Percentiles rank a stretch among this genome's conserved stretches.
Conservation (phyloP, 257 asterid genomes). For the Linaria vulgaris region DNA sequence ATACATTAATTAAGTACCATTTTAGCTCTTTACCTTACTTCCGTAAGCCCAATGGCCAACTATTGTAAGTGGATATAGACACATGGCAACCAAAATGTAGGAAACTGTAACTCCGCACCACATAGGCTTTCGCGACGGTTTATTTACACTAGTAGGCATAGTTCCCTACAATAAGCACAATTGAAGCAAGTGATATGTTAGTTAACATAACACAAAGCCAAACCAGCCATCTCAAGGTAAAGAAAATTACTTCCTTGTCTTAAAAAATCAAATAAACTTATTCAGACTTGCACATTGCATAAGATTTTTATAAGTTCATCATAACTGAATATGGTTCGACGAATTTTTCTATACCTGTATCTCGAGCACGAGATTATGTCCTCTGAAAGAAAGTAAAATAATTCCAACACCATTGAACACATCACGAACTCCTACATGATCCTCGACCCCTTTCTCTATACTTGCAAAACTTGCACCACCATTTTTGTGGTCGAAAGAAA, state of each 20-base stretch:
- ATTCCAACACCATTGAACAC: conserved; percentile 46
- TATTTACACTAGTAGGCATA: conserved; percentile 34
- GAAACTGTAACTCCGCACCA: conserved; percentile 60
- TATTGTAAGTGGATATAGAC: conserved; percentile 55
- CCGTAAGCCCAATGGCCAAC: conserved; percentile 67
- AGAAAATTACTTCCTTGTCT: background rate
- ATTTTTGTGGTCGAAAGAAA: conserved; percentile 38
- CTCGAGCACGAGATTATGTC: conserved; percentile 74
- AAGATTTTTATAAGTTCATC: too few species aligned
- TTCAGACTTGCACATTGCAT: too few species aligned
- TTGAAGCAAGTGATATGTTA: background rate
- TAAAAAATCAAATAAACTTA: background rate
- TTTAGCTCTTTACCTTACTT: too few species aligned
- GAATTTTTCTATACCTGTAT: conserved; percentile 49
- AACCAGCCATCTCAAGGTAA: too few species aligned
- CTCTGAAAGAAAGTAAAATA: conserved; percentile 56
- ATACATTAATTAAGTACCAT: too few species aligned
- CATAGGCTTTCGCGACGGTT: conserved; percentile 45
- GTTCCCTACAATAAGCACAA: conserved; percentile 55
- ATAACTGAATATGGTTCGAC: too few species aligned
- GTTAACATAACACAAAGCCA: too few species aligned
- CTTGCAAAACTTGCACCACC: conserved; percentile 10
- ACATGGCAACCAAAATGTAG: conserved; percentile 33
- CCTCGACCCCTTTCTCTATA: background rate
- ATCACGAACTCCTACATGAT: conserved; percentile 26